Evolutionary conservation across 1,139 yeast species (phyloP).

Genomic region (Kurtzmaniella quercitrusa): DNA sequence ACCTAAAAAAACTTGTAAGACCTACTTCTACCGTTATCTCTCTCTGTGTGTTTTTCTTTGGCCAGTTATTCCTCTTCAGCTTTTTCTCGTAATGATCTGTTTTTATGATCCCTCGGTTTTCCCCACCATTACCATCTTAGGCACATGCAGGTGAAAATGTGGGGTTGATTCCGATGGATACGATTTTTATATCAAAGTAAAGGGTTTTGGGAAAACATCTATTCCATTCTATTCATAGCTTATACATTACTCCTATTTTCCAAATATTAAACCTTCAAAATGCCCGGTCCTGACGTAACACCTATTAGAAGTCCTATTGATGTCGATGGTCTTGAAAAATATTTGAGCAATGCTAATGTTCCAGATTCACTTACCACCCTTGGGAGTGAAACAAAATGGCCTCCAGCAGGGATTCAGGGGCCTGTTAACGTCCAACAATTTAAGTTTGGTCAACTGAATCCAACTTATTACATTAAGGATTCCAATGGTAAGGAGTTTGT

Average conservation of each 20-base stretch:
- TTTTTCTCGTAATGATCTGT: neutral
- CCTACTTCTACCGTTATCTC: too few relatives aligned
- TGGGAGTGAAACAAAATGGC: slow-evolving; percentile 5
- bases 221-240: neutral
- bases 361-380: slow-evolving; percentile 10
- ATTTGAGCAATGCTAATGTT: slow-evolving; percentile 12
- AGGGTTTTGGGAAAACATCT: neutral
- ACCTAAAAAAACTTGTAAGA: neutral
- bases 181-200: neutral
- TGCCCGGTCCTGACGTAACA: slow-evolving; percentile 14
- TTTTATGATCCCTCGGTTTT: neutral
- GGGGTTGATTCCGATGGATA: neutral
- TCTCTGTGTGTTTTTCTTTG: too few relatives aligned
- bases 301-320: slow-evolving; percentile 37
- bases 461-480: slow-evolving; percentile 53
- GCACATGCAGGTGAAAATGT: neutral
- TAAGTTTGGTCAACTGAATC: slow-evolving; percentile 65
- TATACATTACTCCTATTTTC: neutral
- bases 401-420: slow-evolving; percentile 8
- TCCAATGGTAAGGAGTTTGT: slow-evolving; percentile 40
- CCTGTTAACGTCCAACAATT: slow-evolving; percentile 45
- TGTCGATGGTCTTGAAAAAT: slow-evolving; percentile 24
- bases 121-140: neutral
- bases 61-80: too few relatives aligned
- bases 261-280: neutral